Conservation (phyloP, 805 yeast species). For the Yarrowia bubula region DNA sequence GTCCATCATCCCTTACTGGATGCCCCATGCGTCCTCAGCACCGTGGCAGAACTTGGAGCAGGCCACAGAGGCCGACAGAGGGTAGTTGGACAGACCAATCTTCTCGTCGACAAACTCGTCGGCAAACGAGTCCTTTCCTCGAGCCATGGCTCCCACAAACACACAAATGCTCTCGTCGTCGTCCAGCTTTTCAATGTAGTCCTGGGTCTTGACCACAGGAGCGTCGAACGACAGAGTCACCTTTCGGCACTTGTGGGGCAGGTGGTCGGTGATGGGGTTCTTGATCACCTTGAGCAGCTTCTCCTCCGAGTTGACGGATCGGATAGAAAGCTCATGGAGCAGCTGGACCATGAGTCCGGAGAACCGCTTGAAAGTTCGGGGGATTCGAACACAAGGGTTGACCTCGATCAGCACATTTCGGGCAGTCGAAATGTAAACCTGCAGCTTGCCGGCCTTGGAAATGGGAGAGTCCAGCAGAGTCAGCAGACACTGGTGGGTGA, state of each 20-base stretch:
- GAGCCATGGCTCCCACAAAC: conserved; percentile 98
- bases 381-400: conserved; percentile 94
- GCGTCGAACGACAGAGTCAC: conserved; percentile 92
- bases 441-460: conserved; percentile 94
- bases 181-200: conserved; percentile 74
- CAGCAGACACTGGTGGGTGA: conserved; percentile 94
- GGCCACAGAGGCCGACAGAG: conserved; percentile 95
- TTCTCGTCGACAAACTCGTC: conserved; percentile 97
- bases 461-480: conserved; percentile 96
- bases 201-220: conserved; percentile 81
- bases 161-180: conserved; percentile 94
- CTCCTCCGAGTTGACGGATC: conserved; percentile 94
- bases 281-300: conserved; percentile 90
- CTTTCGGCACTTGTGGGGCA: conserved; percentile 94
- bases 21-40: conserved; percentile 97
- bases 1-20: conserved; percentile 42
- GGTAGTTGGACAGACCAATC: conserved; percentile 91
- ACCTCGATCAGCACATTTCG: conserved; percentile 93
- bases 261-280: conserved; percentile 94
- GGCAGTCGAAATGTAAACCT: conserved; percentile 94
- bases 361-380: conserved; percentile 96
- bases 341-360: conserved; percentile 98
- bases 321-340: conserved; percentile 84
- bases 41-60: conserved; percentile 98
- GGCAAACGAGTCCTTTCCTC: conserved; percentile 96